Evolutionary conservation across 805 yeast species (phyloP), one percentile per base, ranked within the genome.

Genomic region (Saturnispora galanensis): DNA sequence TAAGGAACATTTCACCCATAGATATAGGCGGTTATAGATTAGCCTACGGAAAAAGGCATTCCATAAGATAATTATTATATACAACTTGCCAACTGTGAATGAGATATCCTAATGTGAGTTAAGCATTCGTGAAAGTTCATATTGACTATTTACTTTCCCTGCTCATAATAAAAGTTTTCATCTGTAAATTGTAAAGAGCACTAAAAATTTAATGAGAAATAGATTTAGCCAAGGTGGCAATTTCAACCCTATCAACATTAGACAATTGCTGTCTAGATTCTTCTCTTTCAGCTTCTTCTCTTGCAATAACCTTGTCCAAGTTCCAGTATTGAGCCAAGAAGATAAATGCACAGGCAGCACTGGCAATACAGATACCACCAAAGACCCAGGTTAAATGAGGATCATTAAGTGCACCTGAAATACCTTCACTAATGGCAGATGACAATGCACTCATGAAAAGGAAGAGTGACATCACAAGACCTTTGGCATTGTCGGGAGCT

Each of bases 401-500:
- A 50, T 69, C 73, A 16, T 52, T 51, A 49, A 67, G 56, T 8
- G 71, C 67, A 28, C 69, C 67, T 16, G 69, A 60, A 42, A 64
- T 56, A 35, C 66, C 71, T 48, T 65, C 68, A 4, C 69, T 63
- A 41, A 73, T 59, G 11, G 77, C 77, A 21, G 76, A 68, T 5
- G 77, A 62, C 46, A 73, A 44, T 9, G 77, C 71, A 38, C 65
- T 63, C 46, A 64, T 70, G 53, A 70, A 50, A 31, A 59, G 44
- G 56, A 58, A 59, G 31, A 59, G 42, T 12, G 79, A 72, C 74
- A 70, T 67, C 17, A 74, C 78, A 47, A 74, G 63, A 47, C 77
- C 74, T 57, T 71, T 71, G 65, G 74, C 67, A 48, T 67, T 66
- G n/a, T 66, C 69, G 39, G 79, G 79, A 12, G 78, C 67, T 55